Evolutionary conservation across 176 grass and related monocot genomes (phyloP), one percentile per base, ranked within the genome.

Genomic region (Zizania latifolia): DNA sequence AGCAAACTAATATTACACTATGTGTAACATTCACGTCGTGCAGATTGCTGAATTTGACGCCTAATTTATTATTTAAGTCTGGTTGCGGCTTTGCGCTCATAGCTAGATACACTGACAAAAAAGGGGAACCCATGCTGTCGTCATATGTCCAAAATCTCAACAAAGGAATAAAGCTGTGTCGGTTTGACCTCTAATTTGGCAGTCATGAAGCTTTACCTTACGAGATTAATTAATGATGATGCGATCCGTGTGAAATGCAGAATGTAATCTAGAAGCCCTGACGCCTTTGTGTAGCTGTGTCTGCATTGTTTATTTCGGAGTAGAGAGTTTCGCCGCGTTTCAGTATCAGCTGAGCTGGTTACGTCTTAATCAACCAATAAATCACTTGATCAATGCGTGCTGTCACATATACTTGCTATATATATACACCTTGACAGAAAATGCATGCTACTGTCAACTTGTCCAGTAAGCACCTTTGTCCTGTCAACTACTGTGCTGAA

Each of bases 151-250:
- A 67, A 60, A 22, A 82, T 78, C 48, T 67, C n/a, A 60, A 72
- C 24, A 66, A 72, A 28, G 59, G 26, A 11, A 16, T 39, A 45
- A 82, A 71, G 57, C 80, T 35, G 2, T 87, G 77, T 59, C 79
- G 59, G 26, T 31, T 72, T 83, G 79, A 87, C 85, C 15, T 40
- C 32, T 78, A 68, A 78, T 78, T 72, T 78, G 67, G 38, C 59
- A 27, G 38, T 37, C 14, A 51, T 32, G 31, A 35, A 58, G 48
- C 38, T n/a, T n/a, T 50, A 51, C 53, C 22, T 60, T 43, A 3
- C 38, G 34, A 30, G 40, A 35, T 4, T n/a, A 63, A 3, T 24
- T 31, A 35, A 56, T 55, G 8, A 48, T 10, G 28, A 48, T 62
- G 31, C 6, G 51, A 60, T 46, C 15, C 33, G 35, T 8, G 59